Conservation (phyloP, 768 basidiomycete genomes). For the Rhodotorula graminis region DNA sequence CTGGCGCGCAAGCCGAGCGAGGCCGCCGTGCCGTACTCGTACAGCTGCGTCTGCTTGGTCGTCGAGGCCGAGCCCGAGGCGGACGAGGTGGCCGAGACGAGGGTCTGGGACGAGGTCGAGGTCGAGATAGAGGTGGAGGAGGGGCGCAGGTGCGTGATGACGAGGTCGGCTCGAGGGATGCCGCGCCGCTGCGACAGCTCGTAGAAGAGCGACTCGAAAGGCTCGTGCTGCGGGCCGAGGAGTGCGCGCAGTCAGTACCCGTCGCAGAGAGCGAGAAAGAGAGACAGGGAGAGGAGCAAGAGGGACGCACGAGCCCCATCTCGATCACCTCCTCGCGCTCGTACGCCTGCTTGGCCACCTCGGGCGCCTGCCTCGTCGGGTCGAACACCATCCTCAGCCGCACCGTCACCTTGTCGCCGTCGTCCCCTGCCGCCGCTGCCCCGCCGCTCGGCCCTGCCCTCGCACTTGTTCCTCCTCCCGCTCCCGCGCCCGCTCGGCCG, state of each 20-base stretch:
- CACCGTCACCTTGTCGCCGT: not conserved
- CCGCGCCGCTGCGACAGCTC: not conserved
- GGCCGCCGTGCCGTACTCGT: conserved; percentile 30
- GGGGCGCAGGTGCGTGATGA: conserved; percentile 9
- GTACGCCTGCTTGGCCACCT: conserved; percentile 7
- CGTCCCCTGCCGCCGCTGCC: too few species aligned
- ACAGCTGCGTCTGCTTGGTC: conserved; percentile 5
- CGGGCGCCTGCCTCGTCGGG: conserved; percentile 1
- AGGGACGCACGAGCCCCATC: not conserved
- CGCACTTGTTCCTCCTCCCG: too few species aligned
- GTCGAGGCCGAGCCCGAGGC: too few species aligned
- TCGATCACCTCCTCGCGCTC: conserved; percentile 14
- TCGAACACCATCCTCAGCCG: conserved; percentile 16
- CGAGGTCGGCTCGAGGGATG: conserved; percentile 3
- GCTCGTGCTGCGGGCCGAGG: conserved; percentile 19
- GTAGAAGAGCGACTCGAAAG: conserved; percentile 24
- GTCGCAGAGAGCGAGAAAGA: not conserved
- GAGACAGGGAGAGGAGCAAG: too few species aligned
- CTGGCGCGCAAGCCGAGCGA: not conserved
- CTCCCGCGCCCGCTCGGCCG: too few species aligned
- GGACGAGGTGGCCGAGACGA: too few species aligned
- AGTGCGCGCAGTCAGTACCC: too few species aligned
- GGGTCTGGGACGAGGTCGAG: too few species aligned
- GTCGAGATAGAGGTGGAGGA: not conserved
- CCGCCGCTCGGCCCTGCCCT: too few species aligned